Conservation (phyloP, 805 yeast genomes). For the Metschnikowia matae region DNA sequence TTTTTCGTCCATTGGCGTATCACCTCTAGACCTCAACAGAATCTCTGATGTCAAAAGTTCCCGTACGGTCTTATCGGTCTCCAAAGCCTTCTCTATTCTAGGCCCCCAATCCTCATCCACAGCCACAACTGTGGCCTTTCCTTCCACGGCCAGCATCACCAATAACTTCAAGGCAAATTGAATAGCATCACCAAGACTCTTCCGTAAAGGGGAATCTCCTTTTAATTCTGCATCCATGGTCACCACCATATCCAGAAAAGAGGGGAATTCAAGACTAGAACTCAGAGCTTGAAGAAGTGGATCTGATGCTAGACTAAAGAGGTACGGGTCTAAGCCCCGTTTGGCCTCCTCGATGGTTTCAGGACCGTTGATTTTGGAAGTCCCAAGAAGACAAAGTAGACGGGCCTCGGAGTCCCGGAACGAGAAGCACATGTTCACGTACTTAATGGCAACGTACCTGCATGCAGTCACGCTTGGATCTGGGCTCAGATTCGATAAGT, state of each 20-base stretch:
- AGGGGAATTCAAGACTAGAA: slow-evolving; percentile 54
- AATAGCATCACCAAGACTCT: slow-evolving; percentile 22
- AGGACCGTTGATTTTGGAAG: slow-evolving; percentile 52
- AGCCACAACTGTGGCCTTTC: slow-evolving; percentile 50
- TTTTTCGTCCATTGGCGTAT: slow-evolving; percentile 15
- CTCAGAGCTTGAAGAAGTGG: slow-evolving; percentile 29
- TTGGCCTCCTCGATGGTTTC: slow-evolving; percentile 78
- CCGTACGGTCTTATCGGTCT: slow-evolving; percentile 52
- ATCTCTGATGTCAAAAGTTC: slow-evolving; percentile 22
- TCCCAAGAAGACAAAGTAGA: slow-evolving; percentile 60
- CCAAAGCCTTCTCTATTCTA: slow-evolving; percentile 65
- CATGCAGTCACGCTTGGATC: slow-evolving; percentile 28
- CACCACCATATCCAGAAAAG: slow-evolving; percentile 39
- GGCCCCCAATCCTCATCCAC: slow-evolving; percentile 72
- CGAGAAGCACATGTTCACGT: slow-evolving; percentile 56
- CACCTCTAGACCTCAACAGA: slow-evolving; percentile 11
- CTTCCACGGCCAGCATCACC: slow-evolving; percentile 60
- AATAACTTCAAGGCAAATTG: slow-evolving; percentile 55
- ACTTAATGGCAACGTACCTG: slow-evolving; percentile 64
- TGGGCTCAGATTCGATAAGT: slow-evolving; percentile 20
- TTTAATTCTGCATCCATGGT: slow-evolving; percentile 22
- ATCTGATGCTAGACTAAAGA: slow-evolving; percentile 22
- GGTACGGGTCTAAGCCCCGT: slow-evolving; percentile 76
- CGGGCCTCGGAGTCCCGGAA: slow-evolving; percentile 69
- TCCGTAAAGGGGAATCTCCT: slow-evolving; percentile 4